Base-by-base conservation (phyloP, 179 eudicot genomes). In the Beta lomatogona region DNA sequence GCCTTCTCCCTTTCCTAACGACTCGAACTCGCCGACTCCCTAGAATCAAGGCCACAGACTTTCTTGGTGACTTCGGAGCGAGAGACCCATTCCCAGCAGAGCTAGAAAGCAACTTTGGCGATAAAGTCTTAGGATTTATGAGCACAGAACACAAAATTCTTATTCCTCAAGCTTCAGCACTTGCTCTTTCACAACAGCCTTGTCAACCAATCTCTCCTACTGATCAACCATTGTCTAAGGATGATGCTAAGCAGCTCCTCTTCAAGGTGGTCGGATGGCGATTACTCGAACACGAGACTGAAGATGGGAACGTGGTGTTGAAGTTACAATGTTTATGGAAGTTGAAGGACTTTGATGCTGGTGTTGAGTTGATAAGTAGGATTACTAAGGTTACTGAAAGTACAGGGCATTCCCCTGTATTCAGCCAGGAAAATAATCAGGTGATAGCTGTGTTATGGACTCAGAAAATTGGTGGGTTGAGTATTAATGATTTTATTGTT, bases 71-170 rank as follows among this genome's bases (percentile, higher is more conserved):
- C 78, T 91, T 94, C 54, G 97, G 99, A 22, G 97, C 89, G 6
- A 84, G 98, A 21, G 99, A 94, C 87, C 99, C 99, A 0, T 94
- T 92, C 79, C 97, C 97, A 9, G 99, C 91, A 0, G 99, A 95
- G 70, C 25, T 94, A 4, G 99, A 83, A 55, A 92, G 97, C 87
- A 73, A 86, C 4, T 95, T 95, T 46, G 92, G 87, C 0, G 99
- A 95, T 0, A 95, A 94, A 71, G 95, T 94, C 8, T 52, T 89
- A 65, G 99, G 99, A 0, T 82, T 80, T 68, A 58, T 76, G 73
- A 80, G 82, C 83, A 95, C 96, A 0, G 97, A 92, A 79, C 99
- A 95, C 80, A 89, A 89, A 71, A 94, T 92, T 58, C 86, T 95
- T 1, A 95, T 95, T 25, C 99, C 99, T 0, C 90, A 81, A 31